A percentile compares a stretch with the other conserved stretches of the same genome.
phyloP scores from a whole-genome alignment of 805 yeast genomes.

The Candida lessepsii region DNA sequence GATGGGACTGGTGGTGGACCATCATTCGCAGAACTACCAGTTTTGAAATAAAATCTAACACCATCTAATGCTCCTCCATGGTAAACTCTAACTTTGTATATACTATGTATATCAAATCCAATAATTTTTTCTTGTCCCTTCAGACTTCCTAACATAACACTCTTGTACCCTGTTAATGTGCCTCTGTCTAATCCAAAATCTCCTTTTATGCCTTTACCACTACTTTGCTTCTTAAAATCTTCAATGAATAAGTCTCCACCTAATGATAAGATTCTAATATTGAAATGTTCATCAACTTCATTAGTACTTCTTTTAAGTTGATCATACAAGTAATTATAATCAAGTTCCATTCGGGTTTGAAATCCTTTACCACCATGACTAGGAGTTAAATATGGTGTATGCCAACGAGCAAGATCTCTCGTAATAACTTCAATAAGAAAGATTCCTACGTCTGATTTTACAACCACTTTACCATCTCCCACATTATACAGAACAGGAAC shows the following conservation, averaged over 20 bases:
- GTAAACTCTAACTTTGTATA: conserved; percentile 60
- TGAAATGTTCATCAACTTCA: conserved; percentile 34
- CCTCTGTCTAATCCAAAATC: conserved; percentile 48
- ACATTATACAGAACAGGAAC: conserved; percentile 24
- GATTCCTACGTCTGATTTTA: conserved; percentile 64
- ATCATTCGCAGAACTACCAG: too few relatives aligned
- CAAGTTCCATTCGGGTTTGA: conserved; percentile 49
- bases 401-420: conserved; percentile 55
- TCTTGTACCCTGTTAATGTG: conserved; percentile 35
- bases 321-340: conserved; percentile 40
- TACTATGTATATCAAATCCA: conserved; percentile 35
- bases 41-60: conserved; percentile 47
- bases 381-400: conserved; percentile 58
- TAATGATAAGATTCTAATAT: conserved; percentile 53
- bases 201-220: conserved; percentile 27
- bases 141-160: conserved; percentile 31
- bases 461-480: conserved; percentile 24
- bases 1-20: conserved; percentile 46
- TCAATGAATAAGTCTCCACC: conserved; percentile 62
- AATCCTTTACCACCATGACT: conserved; percentile 61
- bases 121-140: conserved; percentile 24
- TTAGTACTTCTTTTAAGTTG: conserved; percentile 23
- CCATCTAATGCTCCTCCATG: conserved; percentile 86
- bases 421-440: conserved; percentile 70
- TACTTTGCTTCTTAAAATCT: conserved; percentile 41